Percentiles rank a stretch among this genome's conserved stretches.
These are phyloP conservation scores for Trichoderma asperelloides DNA, from an alignment of 495 filamentous ascomycete species.

Conservation along the genomic window DNA sequence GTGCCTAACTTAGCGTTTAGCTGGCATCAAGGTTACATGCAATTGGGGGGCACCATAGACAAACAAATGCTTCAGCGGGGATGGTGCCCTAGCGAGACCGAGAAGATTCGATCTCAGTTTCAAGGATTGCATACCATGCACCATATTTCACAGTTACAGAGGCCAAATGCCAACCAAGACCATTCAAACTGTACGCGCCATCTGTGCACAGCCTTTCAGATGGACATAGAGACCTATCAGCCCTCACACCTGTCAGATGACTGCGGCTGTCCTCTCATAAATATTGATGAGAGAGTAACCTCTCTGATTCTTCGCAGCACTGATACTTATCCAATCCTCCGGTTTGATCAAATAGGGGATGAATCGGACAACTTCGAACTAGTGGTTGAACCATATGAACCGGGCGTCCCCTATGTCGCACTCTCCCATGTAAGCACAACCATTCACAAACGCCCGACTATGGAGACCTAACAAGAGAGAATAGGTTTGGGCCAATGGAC, in stretches of 20 bases:
- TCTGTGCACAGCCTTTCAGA: not conserved
- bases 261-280: not conserved
- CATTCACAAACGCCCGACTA: not conserved
- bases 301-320: not conserved
- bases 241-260: not conserved
- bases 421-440: not conserved
- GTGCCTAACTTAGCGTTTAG: not conserved
- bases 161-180: not conserved
- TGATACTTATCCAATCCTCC: not conserved
- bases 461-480: not conserved
- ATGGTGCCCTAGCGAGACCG: not conserved
- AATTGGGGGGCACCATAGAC: not conserved
- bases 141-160: not conserved
- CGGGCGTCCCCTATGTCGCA: not conserved
- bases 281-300: not conserved
- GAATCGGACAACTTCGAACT: not conserved
- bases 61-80: not conserved
- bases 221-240: constrained; percentile 1
- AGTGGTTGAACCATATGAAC: not conserved
- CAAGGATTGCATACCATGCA: not conserved
- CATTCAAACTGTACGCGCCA: not conserved
- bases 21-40: not conserved
- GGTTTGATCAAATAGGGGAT: not conserved
- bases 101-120: constrained; percentile 1
- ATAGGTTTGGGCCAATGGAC: not conserved